phyloP scores from a whole-genome alignment of 768 basidiomycete species.

The Pisolithus microcarpus region DNA sequence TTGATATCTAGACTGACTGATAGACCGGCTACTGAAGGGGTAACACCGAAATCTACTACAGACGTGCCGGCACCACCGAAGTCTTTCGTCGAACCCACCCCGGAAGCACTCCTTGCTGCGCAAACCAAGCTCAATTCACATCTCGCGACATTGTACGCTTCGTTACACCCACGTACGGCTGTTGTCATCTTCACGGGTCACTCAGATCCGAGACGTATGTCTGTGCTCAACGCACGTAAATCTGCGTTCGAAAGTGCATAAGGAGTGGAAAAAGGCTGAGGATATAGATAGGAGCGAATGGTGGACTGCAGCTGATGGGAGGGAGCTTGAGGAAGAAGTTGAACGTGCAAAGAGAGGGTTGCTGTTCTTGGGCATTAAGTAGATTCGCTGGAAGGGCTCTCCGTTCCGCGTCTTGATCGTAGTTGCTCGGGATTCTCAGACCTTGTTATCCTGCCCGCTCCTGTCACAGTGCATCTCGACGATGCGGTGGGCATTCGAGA shows the following conservation, averaged over 20 bases:
- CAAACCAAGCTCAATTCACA: constrained; percentile 53
- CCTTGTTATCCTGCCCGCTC: too few species aligned
- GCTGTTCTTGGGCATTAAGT: constrained; percentile 66
- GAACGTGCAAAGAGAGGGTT: constrained; percentile 77
- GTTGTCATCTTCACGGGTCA: constrained; percentile 85
- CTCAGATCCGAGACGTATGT: constrained; percentile 79
- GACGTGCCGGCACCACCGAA: constrained; percentile 27
- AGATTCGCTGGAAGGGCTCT: background rate
- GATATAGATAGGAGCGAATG: constrained; percentile 47
- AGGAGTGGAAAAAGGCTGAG: constrained; percentile 49
- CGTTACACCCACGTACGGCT: constrained; percentile 74
- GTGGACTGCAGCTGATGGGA: constrained; percentile 74
- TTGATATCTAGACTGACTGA: background rate
- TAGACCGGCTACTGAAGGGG: constrained; percentile 37
- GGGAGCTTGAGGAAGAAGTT: constrained; percentile 74
- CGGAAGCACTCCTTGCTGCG: constrained; percentile 28
- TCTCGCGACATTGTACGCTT: constrained; percentile 52
- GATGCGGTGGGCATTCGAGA: too few species aligned
- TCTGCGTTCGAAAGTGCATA: constrained; percentile 63
- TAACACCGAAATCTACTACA: constrained; percentile 45
- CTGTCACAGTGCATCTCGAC: too few species aligned
- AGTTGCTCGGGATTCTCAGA: too few species aligned
- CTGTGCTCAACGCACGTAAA: constrained; percentile 62
- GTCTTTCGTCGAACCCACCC: constrained; percentile 26
- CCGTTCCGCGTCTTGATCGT: too few species aligned